Evolutionary conservation across 495 filamentous ascomycete genomes (phyloP).

Genomic region (Pseudevernia furfuracea): DNA sequence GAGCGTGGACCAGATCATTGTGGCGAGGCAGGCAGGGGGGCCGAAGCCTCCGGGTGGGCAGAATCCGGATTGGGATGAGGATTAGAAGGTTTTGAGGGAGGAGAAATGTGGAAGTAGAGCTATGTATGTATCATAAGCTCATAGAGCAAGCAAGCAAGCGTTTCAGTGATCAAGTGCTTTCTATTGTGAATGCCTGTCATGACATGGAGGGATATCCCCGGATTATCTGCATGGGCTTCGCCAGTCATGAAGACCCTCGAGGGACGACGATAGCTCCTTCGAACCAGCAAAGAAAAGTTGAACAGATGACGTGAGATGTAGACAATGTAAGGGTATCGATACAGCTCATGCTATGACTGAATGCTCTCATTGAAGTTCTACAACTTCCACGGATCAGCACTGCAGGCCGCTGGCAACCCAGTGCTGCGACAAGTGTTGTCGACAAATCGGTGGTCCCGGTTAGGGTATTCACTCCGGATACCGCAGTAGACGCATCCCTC

Average conservation of each 20-base stretch:
- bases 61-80: conserved; percentile 98
- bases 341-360: background rate
- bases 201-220: background rate
- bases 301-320: background rate
- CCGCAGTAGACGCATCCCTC: background rate
- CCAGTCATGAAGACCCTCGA: background rate
- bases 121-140: conserved; percentile 4
- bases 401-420: background rate
- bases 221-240: background rate
- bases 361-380: background rate
- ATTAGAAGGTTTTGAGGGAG: conserved; percentile 43
- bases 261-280: background rate
- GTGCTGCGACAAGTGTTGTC: background rate
- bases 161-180: background rate
- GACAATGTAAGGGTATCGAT: background rate
- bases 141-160: conserved; percentile 8
- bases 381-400: background rate
- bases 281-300: background rate
- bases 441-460: background rate
- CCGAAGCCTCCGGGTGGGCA: conserved; percentile 77
- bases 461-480: background rate
- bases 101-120: background rate
- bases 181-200: background rate
- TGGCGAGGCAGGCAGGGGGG: conserved; percentile 92
- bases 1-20: conserved; percentile 98